phyloP scores from a whole-genome alignment of 2,329 filamentous ascomycete species.

The Colletotrichum sp. region DNA sequence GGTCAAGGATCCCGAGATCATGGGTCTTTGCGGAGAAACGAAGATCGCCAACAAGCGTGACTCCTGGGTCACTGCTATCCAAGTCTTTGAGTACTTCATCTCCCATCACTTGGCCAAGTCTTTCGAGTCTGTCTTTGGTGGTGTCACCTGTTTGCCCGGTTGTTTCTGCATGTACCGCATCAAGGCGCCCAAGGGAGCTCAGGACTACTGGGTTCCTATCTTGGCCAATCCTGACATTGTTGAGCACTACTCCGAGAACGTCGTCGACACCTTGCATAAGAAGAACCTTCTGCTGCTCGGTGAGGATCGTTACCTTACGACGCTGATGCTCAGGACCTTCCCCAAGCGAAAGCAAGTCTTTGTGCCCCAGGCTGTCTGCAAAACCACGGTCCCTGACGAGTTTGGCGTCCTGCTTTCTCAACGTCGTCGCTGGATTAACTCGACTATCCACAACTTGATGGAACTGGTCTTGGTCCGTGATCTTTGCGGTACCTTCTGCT shows the following conservation, averaged over 20 bases:
- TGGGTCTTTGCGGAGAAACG: slow-evolving; percentile 98
- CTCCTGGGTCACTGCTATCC: slow-evolving; percentile 96
- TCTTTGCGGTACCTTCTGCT: slow-evolving; percentile 98
- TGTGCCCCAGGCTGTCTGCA: slow-evolving; percentile 97
- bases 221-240: slow-evolving; percentile 98
- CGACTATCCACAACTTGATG: slow-evolving; percentile 98
- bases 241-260: slow-evolving; percentile 98
- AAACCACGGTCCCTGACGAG: slow-evolving; percentile 92
- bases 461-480: slow-evolving; percentile 94
- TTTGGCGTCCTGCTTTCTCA: slow-evolving; percentile 95
- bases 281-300: slow-evolving; percentile 93
- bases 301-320: slow-evolving; percentile 94
- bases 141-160: slow-evolving; percentile 96
- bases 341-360: slow-evolving; percentile 99
- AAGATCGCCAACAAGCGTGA: slow-evolving; percentile 99
- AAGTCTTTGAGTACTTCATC: slow-evolving; percentile 99
- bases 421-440: slow-evolving; percentile 98
- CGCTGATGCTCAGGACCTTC: slow-evolving; percentile 98
- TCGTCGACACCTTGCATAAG: slow-evolving; percentile 97
- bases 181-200: slow-evolving; percentile 96
- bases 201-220: slow-evolving; percentile 99
- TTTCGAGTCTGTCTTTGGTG: slow-evolving; percentile 97
- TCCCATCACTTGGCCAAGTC: slow-evolving; percentile 97
- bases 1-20: slow-evolving; percentile 99
- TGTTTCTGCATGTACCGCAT: slow-evolving; percentile 99